Conservation (phyloP, 257 asterid genomes). For the Rauvolfia tetraphylla region DNA sequence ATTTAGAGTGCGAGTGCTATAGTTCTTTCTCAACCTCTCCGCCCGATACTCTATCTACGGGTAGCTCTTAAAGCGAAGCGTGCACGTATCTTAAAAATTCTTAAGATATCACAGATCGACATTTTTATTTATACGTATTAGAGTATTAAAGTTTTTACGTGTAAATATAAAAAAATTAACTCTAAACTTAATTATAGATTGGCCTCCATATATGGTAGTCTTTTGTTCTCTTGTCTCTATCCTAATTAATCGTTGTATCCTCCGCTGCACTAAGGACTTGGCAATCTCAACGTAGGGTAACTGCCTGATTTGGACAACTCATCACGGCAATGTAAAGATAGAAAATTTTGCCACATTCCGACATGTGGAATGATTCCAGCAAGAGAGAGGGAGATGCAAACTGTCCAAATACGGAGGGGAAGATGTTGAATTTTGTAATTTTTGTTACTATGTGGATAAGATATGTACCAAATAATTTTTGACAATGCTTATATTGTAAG, state of each 20-base stretch:
- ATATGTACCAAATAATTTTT: no score
- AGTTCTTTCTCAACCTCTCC: slow-evolving; percentile 58
- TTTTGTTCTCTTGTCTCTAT: not conserved
- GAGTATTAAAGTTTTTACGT: no score
- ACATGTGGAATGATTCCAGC: slow-evolving; percentile 20
- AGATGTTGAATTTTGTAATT: not conserved
- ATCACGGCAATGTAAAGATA: not conserved
- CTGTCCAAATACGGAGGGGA: slow-evolving; percentile 5
- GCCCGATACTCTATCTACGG: slow-evolving; percentile 41
- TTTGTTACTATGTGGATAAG: not conserved
- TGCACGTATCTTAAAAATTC: not conserved
- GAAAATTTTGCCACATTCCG: not conserved
- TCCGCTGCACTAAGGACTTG: not conserved
- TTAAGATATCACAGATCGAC: not conserved
- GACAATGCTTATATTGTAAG: slow-evolving; percentile 16
- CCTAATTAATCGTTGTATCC: not conserved
- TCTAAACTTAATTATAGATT: not conserved
- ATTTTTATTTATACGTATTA: not conserved
- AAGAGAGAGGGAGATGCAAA: slow-evolving; percentile 1
- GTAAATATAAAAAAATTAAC: slow-evolving; percentile 10
- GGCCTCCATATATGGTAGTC: not conserved
- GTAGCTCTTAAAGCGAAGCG: slow-evolving; percentile 28
- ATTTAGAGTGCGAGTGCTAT: slow-evolving; percentile 76
- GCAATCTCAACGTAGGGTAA: slow-evolving; percentile 1
- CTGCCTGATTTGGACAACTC: slow-evolving; percentile 10